Base-by-base conservation (phyloP, 495 filamentous ascomycete species). In the Halenospora varia region DNA sequence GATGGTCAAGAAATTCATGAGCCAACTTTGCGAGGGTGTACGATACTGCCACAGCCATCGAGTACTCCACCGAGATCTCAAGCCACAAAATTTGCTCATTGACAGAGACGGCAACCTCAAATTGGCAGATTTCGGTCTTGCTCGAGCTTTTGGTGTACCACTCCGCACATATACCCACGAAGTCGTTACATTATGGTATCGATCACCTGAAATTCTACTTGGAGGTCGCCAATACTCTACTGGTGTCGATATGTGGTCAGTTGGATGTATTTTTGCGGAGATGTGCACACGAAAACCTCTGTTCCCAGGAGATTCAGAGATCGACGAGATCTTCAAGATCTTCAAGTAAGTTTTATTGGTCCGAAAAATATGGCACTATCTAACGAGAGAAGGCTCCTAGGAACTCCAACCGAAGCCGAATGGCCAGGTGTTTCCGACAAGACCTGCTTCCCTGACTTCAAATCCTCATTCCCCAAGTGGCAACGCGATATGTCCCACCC, bases 301-400 rank as follows among this genome's bases (percentile, higher is more conserved):
- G 11, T 97, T 99, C 80, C 94, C 94, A 23, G 94, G 94, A 39
- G 95, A 99, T 70, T 96, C 92, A 1, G 94, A 99, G 70, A 97
- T 99, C 73, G 94, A 99, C 65, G 95, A 99, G 75, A 97, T 99
- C 65, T 97, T 97, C 80, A 97, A 96, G 75, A 99, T 97, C 64
- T 99, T 99, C 85, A 82, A 86, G 91, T 94, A 75, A 63, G 83
- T 71, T 48, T 51, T 53, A 4, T 59, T 44, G 40, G 10, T 18
- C 48, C 40, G 39, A 11, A 51, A 13, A 52, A 13, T 29, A 40
- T 51, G 25, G 35, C 39, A 26, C 35, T 11, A 11, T 23, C 50
- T 61, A 56, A 56, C 42, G 53, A 62, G n/a, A 50, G 6, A 66
- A 96, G 94, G 53, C 73, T 96, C 24, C 83, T 97, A 47, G 95